Evolutionary conservation across 306 rosid species (phyloP).

Genomic region (Malus fusca): DNA sequence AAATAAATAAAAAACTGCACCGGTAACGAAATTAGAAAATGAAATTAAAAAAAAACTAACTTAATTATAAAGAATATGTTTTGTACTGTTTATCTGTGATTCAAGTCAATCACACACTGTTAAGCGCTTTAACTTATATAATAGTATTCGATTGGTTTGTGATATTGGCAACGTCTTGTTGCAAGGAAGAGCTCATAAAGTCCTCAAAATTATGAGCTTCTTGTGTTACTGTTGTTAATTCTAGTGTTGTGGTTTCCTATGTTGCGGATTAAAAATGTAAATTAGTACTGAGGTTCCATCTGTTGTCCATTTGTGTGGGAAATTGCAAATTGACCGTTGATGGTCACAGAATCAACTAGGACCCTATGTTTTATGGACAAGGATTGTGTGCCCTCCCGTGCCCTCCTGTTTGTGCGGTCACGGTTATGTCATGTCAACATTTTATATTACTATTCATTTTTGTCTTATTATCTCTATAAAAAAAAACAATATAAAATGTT

Average conservation of each 20-base stretch:
- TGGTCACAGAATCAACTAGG: neutral
- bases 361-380: neutral
- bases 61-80: neutral
- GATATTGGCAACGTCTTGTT: too few species aligned
- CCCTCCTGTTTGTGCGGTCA: too few species aligned
- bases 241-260: neutral
- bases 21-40: neutral
- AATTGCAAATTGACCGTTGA: neutral
- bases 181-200: neutral
- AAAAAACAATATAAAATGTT: too few species aligned
- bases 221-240: neutral
- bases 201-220: neutral
- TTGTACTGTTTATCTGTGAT: neutral
- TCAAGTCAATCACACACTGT: neutral
- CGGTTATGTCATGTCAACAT: too few species aligned
- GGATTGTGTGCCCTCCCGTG: too few species aligned
- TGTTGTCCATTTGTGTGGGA: too few species aligned
- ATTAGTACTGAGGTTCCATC: neutral
- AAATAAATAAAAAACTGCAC: neutral
- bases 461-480: too few species aligned
- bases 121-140: neutral
- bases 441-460: too few species aligned
- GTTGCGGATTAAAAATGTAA: too few species aligned
- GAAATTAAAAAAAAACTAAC: neutral
- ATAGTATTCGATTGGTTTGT: neutral